A percentile compares a stretch with the other conserved stretches of the same genome.
These are phyloP conservation scores for Rhytidiadelphus loreus DNA, from an alignment of 225 moss, liverwort and hornwort genomes.

Conservation along the genomic window DNA sequence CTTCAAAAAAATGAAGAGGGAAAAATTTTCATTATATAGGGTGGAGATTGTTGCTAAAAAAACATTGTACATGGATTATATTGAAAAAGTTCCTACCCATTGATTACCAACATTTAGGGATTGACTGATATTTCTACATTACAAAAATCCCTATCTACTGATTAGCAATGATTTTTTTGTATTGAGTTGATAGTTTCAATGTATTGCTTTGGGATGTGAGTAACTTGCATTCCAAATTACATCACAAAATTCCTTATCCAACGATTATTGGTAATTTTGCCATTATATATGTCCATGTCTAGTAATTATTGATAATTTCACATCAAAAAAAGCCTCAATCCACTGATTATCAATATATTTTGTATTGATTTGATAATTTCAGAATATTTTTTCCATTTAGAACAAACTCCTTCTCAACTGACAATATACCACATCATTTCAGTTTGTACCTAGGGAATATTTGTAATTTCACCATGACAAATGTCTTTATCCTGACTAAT, in stretches of 20 bases:
- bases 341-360: no score
- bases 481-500: background rate
- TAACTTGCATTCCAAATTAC: background rate
- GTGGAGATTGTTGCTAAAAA: rapidly evolving
- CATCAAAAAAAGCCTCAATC: no score
- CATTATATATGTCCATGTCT: no score
- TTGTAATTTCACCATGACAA: no score
- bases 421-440: rapidly evolving
- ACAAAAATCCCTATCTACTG: background rate
- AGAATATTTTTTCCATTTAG: rapidly evolving
- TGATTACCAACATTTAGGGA: rapidly evolving
- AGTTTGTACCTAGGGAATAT: rapidly evolving
- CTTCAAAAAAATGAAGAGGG: background rate
- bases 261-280: no score
- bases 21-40: rapidly evolving
- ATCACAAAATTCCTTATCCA: background rate
- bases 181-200: background rate
- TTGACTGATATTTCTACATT: no score
- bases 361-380: no score
- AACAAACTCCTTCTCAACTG: rapidly evolving
- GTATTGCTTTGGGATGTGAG: rapidly evolving
- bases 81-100: rapidly evolving
- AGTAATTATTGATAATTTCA: background rate
- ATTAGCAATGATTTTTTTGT: no score
- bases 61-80: rapidly evolving